These are phyloP conservation scores for Xerocomus nothofagi DNA, from an alignment of 1,284 basidiomycete species.

Conservation along the genomic window DNA sequence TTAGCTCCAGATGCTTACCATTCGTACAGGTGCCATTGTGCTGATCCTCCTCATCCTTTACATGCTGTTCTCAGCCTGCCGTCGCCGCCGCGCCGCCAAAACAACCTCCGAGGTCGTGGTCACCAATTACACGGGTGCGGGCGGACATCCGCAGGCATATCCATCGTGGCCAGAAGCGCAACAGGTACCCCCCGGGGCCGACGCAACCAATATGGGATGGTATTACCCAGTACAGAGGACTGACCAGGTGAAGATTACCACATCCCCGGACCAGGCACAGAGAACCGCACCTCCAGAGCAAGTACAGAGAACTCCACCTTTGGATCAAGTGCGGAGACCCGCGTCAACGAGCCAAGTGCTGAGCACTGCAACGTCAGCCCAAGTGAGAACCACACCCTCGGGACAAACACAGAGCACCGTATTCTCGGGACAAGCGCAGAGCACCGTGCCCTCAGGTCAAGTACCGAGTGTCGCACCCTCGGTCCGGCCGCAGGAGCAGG, in stretches of 20 bases:
- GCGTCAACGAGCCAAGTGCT: not conserved
- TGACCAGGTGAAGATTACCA: slow-evolving; percentile 4
- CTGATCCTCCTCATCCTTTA: slow-evolving; percentile 15
- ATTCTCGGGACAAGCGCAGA: not conserved
- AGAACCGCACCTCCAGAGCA: not conserved
- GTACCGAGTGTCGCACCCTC: not conserved
- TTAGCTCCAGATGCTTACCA: not conserved
- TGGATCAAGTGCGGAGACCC: not conserved
- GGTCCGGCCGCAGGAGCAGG: not conserved
- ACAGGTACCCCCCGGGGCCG: not conserved
- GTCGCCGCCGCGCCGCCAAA: slow-evolving; percentile 9
- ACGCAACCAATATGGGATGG: not conserved
- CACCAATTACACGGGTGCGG: not conserved
- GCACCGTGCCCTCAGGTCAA: not conserved
- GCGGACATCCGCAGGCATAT: slow-evolving; percentile 2
- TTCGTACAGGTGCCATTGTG: slow-evolving; percentile 8
- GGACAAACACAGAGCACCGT: not conserved
- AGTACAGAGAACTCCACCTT: not conserved
- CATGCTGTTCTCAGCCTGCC: slow-evolving; percentile 12
- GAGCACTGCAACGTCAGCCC: not conserved
- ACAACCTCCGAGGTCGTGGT: not conserved
- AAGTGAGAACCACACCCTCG: not conserved
- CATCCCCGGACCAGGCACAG: not conserved
- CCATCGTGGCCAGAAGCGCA: slow-evolving; percentile 16
- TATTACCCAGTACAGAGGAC: not conserved